A percentile compares a stretch with the other conserved stretches of the same genome.
These are phyloP conservation scores for Solanum lignicaule DNA, from an alignment of 257 asterid species.

Conservation along the genomic window DNA sequence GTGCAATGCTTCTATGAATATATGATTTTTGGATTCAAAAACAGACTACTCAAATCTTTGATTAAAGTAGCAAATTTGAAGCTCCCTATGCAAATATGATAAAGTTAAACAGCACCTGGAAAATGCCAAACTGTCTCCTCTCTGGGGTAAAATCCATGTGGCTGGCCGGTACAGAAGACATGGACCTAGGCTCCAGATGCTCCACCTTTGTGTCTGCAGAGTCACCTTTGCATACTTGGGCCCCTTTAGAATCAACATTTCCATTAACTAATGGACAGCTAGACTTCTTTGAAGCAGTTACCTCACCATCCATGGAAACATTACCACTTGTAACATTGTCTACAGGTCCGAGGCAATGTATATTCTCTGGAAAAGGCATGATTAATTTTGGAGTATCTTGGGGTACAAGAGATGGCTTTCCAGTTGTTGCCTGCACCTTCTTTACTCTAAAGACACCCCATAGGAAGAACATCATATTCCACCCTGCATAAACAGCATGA, in stretches of 20 bases:
- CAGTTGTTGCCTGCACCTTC: conserved; percentile 32
- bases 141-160: neutral
- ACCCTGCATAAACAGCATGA: conserved; percentile 32
- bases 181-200: conserved; percentile 18
- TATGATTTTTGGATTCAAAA: neutral
- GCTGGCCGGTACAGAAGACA: neutral
- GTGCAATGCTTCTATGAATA: neutral
- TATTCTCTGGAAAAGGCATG: conserved; percentile 45
- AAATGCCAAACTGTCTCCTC: neutral
- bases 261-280: conserved; percentile 17
- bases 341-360: conserved; percentile 38
- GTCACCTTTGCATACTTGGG: conserved; percentile 22
- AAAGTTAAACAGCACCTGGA: conserved; percentile 1
- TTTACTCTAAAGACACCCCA: conserved; percentile 92
- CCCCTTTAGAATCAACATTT: conserved; percentile 17
- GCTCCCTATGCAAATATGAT: neutral
- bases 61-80: neutral
- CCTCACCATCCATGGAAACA: conserved; percentile 14
- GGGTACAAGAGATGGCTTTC: conserved; percentile 22
- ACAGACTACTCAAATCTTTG: neutral
- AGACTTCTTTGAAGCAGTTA: conserved; percentile 30
- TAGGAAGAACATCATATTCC: conserved; percentile 71
- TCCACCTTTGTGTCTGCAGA: neutral
- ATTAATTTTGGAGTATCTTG: conserved; percentile 40
- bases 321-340: conserved; percentile 20